Evolutionary conservation across 495 filamentous ascomycete genomes (phyloP).

Genomic region (Penicillium paxilli): DNA sequence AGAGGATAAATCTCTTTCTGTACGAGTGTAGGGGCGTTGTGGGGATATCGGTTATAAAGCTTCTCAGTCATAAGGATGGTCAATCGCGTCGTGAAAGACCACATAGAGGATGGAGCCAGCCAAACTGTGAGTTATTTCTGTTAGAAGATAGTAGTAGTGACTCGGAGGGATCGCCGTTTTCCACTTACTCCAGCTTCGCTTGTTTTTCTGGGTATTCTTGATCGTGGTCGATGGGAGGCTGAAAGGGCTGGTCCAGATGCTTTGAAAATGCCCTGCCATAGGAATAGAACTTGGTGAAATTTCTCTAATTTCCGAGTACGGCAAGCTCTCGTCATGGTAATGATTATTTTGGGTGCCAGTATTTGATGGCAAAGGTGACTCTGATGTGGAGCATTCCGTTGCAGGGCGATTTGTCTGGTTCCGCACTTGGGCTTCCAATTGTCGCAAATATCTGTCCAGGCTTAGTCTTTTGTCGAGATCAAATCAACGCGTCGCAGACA

Average conservation of each 20-base stretch:
- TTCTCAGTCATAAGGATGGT: conserved; percentile 30
- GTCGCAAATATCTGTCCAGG: not conserved
- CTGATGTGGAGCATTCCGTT: too few relatives aligned
- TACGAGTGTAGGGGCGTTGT: conserved; percentile 13
- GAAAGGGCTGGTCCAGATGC: conserved; percentile 25
- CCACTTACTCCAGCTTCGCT: conserved; percentile 28
- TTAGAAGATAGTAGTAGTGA: not conserved
- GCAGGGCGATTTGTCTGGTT: too few relatives aligned
- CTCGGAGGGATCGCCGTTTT: not conserved
- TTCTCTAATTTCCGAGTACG: not conserved
- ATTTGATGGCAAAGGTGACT: too few relatives aligned
- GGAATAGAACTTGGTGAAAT: not conserved
- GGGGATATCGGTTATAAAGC: conserved; percentile 8
- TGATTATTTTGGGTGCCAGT: too few relatives aligned
- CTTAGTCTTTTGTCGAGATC: too few relatives aligned
- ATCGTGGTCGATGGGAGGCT: conserved; percentile 14
- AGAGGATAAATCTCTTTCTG: conserved; percentile 35
- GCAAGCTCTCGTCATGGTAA: not conserved
- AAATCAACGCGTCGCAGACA: too few relatives aligned
- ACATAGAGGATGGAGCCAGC: conserved; percentile 31
- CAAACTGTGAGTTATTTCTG: conserved; percentile 18
- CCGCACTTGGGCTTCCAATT: too few relatives aligned
- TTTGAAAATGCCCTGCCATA: conserved; percentile 3
- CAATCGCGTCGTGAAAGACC: conserved; percentile 32
- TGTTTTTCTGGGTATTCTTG: conserved; percentile 18